Conservation (phyloP, 768 basidiomycete genomes). For the Tulasnella sp. region DNA sequence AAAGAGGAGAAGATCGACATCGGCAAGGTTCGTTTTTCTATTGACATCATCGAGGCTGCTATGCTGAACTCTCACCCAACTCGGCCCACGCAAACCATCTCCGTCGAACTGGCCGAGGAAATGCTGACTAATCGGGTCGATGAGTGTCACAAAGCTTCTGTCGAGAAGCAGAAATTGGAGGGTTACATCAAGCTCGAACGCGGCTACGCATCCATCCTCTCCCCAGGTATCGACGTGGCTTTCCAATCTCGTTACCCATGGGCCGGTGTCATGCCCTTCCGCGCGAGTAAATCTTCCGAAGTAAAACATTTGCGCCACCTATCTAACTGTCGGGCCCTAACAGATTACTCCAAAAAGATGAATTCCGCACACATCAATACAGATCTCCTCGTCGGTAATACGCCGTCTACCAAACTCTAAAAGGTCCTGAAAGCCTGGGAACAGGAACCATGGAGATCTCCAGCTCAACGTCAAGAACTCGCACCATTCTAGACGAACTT, state of each 20-base stretch:
- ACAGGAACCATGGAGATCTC: constrained; percentile 70
- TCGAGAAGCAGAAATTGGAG: constrained; percentile 63
- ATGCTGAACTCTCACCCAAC: constrained; percentile 40
- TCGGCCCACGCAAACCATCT: constrained; percentile 77
- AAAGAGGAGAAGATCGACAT: constrained; percentile 96
- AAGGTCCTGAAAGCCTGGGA: constrained; percentile 92
- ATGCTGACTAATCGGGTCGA: constrained; percentile 89
- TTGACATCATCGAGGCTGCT: constrained; percentile 24
- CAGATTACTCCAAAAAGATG: constrained; percentile 96
- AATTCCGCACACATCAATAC: constrained; percentile 83
- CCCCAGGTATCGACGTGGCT: constrained; percentile 96
- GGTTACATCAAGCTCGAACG: constrained; percentile 92
- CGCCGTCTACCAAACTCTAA: constrained; percentile 86
- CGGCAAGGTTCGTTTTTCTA: constrained; percentile 43
- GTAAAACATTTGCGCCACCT: background rate
- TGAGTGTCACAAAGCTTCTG: constrained; percentile 61
- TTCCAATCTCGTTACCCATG: constrained; percentile 99
- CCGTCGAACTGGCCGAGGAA: constrained; percentile 87
- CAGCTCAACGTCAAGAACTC: constrained; percentile 79
- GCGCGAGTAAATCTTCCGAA: constrained; percentile 62
- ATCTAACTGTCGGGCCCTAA: background rate
- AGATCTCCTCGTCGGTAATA: constrained; percentile 87
- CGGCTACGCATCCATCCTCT: constrained; percentile 89
- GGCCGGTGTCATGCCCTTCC: constrained; percentile 97
- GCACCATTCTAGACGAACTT: constrained; percentile 90